Evolutionary conservation across 768 basidiomycete genomes (phyloP).

Genomic region (Podaxis sp.): DNA sequence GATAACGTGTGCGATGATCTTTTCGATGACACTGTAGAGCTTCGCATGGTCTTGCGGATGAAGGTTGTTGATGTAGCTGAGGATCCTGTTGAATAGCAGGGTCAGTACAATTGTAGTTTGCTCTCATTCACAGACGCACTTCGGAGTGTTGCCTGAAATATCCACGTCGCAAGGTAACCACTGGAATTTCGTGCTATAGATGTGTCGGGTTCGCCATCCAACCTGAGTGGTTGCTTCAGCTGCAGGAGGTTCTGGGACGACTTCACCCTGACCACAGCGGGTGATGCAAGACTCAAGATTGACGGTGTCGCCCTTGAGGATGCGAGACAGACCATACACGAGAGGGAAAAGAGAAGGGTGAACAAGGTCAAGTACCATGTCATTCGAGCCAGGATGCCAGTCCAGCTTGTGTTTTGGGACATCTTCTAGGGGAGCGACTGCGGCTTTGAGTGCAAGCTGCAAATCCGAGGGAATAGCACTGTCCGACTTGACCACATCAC

Average conservation of each 20-base stretch:
- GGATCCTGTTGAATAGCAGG: constrained; percentile 17
- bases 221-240: background rate
- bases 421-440: constrained; percentile 30
- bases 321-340: constrained; percentile 29
- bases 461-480: constrained; percentile 24
- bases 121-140: background rate
- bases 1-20: constrained; percentile 25
- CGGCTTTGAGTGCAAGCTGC: constrained; percentile 21
- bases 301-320: constrained; percentile 9
- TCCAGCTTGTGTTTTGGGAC: constrained; percentile 33
- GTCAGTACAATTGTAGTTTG: background rate
- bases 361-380: constrained; percentile 41
- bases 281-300: constrained; percentile 17
- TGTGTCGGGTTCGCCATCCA: background rate
- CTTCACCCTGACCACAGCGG: constrained; percentile 17
- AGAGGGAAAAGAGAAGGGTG: constrained; percentile 42
- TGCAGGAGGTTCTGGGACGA: background rate
- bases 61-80: constrained; percentile 41
- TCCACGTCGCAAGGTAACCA: constrained; percentile 24
- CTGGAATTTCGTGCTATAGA: constrained; percentile 22
- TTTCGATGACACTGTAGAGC: constrained; percentile 28
- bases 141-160: constrained; percentile 16
- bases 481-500: constrained; percentile 26
- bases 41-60: constrained; percentile 26
- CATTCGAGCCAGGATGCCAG: constrained; percentile 44